Percentiles rank a stretch among this genome's conserved stretches.
These are phyloP conservation scores for Pichia thaimueangensis DNA, from an alignment of 805 yeast genomes.

Conservation along the genomic window DNA sequence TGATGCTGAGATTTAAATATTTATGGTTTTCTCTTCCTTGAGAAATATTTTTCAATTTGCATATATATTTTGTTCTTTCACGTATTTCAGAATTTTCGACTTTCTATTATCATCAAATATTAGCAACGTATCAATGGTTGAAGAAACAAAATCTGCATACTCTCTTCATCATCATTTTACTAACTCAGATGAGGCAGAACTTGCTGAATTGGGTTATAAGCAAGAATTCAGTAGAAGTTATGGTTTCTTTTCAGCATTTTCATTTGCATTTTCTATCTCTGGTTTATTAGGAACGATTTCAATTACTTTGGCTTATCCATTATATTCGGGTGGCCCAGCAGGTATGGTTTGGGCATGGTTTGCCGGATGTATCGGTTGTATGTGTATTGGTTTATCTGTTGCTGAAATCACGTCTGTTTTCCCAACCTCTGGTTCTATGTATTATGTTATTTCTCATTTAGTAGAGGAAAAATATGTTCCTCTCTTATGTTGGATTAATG, in stretches of 20 bases:
- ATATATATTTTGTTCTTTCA: too few relatives aligned
- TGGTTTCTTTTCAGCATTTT: constrained; percentile 54
- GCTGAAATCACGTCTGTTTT: constrained; percentile 44
- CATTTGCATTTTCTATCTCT: constrained; percentile 59
- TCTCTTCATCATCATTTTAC: constrained; percentile 39
- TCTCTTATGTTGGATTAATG: constrained; percentile 47
- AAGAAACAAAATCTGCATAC: background rate
- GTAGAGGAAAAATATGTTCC: constrained; percentile 46
- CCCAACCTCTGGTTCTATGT: constrained; percentile 51
- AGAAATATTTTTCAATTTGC: too few relatives aligned
- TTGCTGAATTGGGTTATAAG: constrained; percentile 49
- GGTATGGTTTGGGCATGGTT: constrained; percentile 62
- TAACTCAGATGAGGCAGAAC: constrained; percentile 2
- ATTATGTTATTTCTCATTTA: constrained; percentile 40
- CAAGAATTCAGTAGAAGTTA: constrained; percentile 55
- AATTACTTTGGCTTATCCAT: constrained; percentile 43
- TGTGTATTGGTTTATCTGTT: constrained; percentile 48
- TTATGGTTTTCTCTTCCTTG: too few relatives aligned
- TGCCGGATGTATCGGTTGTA: constrained; percentile 46
- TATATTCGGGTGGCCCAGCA: constrained; percentile 52
- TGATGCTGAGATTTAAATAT: too few relatives aligned
- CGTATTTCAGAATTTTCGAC: too few relatives aligned
- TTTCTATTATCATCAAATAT: too few relatives aligned
- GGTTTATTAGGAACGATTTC: constrained; percentile 60
- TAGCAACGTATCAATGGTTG: too few relatives aligned